A percentile compares a stretch with the other conserved stretches of the same genome.
These are phyloP conservation scores for Backusella circina DNA, from an alignment of 192 early-diverging fungal species.

Conservation along the genomic window DNA sequence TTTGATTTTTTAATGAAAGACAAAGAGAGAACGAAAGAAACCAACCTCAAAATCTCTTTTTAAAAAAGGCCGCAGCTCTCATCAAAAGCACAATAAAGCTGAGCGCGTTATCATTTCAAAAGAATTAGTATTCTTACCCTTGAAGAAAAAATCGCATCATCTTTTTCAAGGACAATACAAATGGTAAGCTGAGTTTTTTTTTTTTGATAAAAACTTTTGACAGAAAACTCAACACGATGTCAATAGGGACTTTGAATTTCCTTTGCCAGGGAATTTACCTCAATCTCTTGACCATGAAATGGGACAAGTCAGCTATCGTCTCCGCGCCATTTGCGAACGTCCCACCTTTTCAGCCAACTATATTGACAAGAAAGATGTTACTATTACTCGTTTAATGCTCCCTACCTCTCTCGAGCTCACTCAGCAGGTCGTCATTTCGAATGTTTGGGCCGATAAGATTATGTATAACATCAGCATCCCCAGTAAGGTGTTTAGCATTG, in stretches of 20 bases:
- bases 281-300: slow-evolving; percentile 47
- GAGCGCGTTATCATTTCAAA: slow-evolving; percentile 43
- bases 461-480: slow-evolving; percentile 54
- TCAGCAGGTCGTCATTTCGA: slow-evolving; percentile 46
- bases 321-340: slow-evolving; percentile 52
- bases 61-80: slow-evolving; percentile 9
- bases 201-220: not conserved
- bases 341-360: slow-evolving; percentile 47
- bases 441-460: slow-evolving; percentile 54
- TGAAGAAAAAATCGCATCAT: slow-evolving; percentile 34
- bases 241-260: slow-evolving; percentile 46
- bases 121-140: slow-evolving; percentile 48
- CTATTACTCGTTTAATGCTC: slow-evolving; percentile 41
- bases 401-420: slow-evolving; percentile 42
- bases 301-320: slow-evolving; percentile 46
- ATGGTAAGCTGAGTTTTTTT: slow-evolving; percentile 27
- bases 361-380: slow-evolving; percentile 20
- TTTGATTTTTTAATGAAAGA: not conserved
- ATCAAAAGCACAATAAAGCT: slow-evolving; percentile 24
- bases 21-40: no score
- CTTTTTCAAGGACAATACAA: slow-evolving; percentile 36
- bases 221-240: not conserved
- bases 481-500: slow-evolving; percentile 42
- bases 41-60: not conserved
- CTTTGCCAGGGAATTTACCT: slow-evolving; percentile 57